Evolutionary conservation across 106 monocot species (phyloP), one percentile per base, ranked within the genome.

Genomic region (Cymbidium sinense): DNA sequence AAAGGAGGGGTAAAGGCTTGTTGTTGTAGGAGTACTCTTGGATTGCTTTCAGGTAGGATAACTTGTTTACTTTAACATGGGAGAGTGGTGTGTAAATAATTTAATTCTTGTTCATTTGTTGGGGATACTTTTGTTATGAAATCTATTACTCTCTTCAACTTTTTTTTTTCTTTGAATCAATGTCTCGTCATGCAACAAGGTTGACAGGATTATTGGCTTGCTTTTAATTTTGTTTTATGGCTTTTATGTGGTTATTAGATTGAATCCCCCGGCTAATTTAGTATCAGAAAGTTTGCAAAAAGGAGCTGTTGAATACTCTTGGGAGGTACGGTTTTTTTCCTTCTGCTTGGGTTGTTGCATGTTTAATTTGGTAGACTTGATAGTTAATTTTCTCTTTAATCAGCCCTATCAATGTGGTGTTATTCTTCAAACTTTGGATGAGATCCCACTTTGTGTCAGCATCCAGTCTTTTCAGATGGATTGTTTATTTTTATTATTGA

Each of bases 241-340:
- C 21, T 79, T 74, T 67, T 34, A 47, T 75, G 30, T 35, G 34
- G 2, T 35, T 80, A 85, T 29, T 71, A 96, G 96, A 81, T 80
- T 98, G 72, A 91, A 88, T 47, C 85, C 86, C 29, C 80, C 94
- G 25, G 51, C 84, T 29, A 86, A 70, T 76, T 87, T 88, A 44
- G 75, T 85, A 44, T 88, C 94, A 34, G 94, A 84, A 70, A 85
- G 79, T 64, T 78, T 92, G 44, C 88, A 94, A 64, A 87, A 77
- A 76, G 88, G 83, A 76, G 80, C 87, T 76, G 87, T 84, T 37
- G 81, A 85, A 31, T 85, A 91, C 19, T 64, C 67, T n/a, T 98
- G 96, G 96, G 96, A 98, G 94, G 96, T 96, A 86, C 33, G 19
- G 5, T 76, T 75, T 39, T 39, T 39, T 55, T 71, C 20, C 37